These are phyloP conservation scores for Mycena galopus DNA, from an alignment of 768 basidiomycete genomes.

Conservation along the genomic window DNA sequence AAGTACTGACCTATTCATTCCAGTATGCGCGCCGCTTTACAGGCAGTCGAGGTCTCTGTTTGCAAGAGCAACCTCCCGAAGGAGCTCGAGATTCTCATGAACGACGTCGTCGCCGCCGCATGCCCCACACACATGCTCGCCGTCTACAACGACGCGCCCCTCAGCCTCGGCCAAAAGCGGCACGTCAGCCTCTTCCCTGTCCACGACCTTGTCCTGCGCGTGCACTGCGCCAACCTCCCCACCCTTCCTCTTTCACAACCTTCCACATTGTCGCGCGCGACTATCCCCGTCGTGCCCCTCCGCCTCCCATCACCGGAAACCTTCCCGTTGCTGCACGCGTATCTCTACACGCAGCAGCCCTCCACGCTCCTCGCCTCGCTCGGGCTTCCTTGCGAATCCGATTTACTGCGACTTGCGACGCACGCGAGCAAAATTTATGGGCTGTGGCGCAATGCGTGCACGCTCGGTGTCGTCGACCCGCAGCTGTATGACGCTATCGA, in stretches of 20 bases:
- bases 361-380: conserved; percentile 56
- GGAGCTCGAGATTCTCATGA: conserved; percentile 44
- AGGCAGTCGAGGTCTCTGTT: conserved; percentile 5
- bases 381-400: conserved; percentile 49
- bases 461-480: conserved; percentile 63
- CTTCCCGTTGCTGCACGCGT: conserved; percentile 61
- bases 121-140: conserved; percentile 53
- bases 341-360: conserved; percentile 63
- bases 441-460: conserved; percentile 65
- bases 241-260: conserved; percentile 43
- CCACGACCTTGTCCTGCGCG: conserved; percentile 59
- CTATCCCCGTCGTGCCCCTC: conserved; percentile 64
- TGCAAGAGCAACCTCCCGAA: conserved; percentile 29
- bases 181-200: conserved; percentile 54
- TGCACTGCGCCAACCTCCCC: conserved; percentile 55
- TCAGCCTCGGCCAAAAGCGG: conserved; percentile 37
- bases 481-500: conserved; percentile 64
- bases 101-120: conserved; percentile 33
- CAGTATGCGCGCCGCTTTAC: conserved; percentile 39
- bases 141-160: conserved; percentile 46
- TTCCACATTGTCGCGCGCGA: conserved; percentile 20
- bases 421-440: conserved; percentile 47
- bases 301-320: conserved; percentile 64
- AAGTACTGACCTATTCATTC: conserved; percentile 12
- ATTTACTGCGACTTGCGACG: conserved; percentile 27